These are phyloP conservation scores for Magnolia sinica DNA, from an alignment of 164 flowering plant genomes.

Conservation along the genomic window DNA sequence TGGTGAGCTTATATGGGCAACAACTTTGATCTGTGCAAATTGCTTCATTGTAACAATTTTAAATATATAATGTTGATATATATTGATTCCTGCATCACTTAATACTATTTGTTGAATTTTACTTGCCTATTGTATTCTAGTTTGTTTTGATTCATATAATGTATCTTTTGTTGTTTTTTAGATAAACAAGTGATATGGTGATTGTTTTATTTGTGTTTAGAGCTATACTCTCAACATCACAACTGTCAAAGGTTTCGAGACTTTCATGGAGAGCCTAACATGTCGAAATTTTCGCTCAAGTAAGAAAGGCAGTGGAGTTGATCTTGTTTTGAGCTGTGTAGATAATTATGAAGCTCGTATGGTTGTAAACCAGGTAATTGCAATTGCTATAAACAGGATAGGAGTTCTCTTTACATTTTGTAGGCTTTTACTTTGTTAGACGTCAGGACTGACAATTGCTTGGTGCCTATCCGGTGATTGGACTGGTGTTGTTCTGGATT, in stretches of 20 bases:
- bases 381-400: background rate
- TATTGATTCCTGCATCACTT: background rate
- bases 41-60: background rate
- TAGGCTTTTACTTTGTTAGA: background rate
- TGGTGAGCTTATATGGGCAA: background rate
- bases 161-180: background rate
- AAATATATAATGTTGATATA: background rate
- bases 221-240: slow-evolving; percentile 95
- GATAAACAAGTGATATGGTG: background rate
- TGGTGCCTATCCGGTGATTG: background rate
- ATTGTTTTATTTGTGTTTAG: slow-evolving; percentile 33
- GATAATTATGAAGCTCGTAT: slow-evolving; percentile 99
- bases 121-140: background rate
- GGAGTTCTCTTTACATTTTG: background rate
- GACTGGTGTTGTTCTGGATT: background rate
- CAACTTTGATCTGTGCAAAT: background rate
- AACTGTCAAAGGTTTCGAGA: slow-evolving; percentile 92
- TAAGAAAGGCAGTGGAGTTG: slow-evolving; percentile 69
- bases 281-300: slow-evolving; percentile 48
- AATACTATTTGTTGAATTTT: background rate
- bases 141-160: background rate
- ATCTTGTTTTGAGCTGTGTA: slow-evolving; percentile 95
- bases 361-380: slow-evolving; percentile 93
- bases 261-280: slow-evolving; percentile 76
- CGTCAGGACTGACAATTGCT: background rate